Evolutionary conservation across 345 rosid species (phyloP).

Genomic region (Acer campestre): DNA sequence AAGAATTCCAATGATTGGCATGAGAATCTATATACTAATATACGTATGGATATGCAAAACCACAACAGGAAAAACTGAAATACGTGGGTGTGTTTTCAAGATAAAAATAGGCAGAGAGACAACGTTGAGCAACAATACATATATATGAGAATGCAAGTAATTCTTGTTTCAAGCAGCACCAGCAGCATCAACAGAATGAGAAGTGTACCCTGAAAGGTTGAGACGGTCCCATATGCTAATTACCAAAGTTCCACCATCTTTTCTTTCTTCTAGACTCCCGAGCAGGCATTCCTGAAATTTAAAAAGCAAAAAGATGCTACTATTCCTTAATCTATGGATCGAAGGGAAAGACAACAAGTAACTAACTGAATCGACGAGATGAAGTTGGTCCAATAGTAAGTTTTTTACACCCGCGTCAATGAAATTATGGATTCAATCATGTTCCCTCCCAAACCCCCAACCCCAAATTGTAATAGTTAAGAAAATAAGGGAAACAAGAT

Average conservation of each 20-base stretch:
- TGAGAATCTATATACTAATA: not conserved
- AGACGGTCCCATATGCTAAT: conserved; percentile 27
- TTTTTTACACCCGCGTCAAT: too few relatives aligned
- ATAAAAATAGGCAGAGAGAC: not conserved
- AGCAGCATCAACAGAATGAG: conserved; percentile 3
- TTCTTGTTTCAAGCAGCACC: conserved; percentile 4
- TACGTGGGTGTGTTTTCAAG: too few relatives aligned
- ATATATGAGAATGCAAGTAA: not conserved
- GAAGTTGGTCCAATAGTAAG: too few relatives aligned
- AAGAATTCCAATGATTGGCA: not conserved
- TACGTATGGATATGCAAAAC: not conserved
- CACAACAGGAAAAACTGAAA: too few relatives aligned
- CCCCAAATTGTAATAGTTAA: too few relatives aligned
- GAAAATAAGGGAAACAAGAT: not conserved
- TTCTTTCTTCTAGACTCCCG: conserved; percentile 58
- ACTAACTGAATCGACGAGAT: too few relatives aligned
- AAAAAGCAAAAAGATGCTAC: not conserved
- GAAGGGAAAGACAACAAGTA: too few relatives aligned
- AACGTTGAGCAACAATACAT: not conserved
- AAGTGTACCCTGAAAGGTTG: not conserved
- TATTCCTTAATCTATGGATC: too few relatives aligned
- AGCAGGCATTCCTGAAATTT: conserved; percentile 44
- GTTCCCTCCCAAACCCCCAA: too few relatives aligned
- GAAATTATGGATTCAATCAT: too few relatives aligned
- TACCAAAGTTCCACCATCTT: conserved; percentile 79